These are phyloP conservation scores for Vicia sativa DNA, from an alignment of 306 rosid species.

Conservation along the genomic window DNA sequence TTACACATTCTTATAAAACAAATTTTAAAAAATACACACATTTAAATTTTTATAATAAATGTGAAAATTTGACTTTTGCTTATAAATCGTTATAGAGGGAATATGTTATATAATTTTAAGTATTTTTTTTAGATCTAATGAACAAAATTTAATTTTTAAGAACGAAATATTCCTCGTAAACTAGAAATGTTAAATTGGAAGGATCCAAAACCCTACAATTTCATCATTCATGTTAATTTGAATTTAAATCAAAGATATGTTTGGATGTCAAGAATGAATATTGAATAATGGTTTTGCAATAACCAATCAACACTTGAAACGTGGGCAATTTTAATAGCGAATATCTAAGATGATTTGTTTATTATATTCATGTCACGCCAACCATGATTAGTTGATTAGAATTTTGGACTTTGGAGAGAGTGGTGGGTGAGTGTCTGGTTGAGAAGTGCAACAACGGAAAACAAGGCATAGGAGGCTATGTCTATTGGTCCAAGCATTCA, in stretches of 20 bases:
- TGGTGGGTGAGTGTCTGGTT: constrained; percentile 24
- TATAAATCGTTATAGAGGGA: too few relatives aligned
- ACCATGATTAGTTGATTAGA: constrained; percentile 38
- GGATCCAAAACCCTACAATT: neutral
- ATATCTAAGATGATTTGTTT: constrained; percentile 28
- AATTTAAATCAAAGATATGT: constrained; percentile 5
- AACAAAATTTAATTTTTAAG: too few relatives aligned
- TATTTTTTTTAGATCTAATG: too few relatives aligned
- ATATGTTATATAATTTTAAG: too few relatives aligned
- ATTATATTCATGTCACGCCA: constrained; percentile 28
- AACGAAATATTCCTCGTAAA: neutral
- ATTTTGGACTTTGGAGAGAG: constrained; percentile 1
- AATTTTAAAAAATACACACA: too few relatives aligned
- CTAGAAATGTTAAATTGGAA: neutral
- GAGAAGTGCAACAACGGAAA: constrained; percentile 9
- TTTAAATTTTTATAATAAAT: too few relatives aligned
- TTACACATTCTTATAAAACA: too few relatives aligned
- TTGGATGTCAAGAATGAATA: neutral
- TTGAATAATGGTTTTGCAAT: neutral
- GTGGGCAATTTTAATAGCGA: neutral
- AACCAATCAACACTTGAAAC: neutral
- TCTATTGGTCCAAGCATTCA: neutral
- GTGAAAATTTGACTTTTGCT: too few relatives aligned
- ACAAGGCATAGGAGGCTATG: neutral
- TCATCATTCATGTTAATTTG: neutral